Conservation (phyloP, 2,329 filamentous ascomycete genomes). For the Calonectria ilicicola region DNA sequence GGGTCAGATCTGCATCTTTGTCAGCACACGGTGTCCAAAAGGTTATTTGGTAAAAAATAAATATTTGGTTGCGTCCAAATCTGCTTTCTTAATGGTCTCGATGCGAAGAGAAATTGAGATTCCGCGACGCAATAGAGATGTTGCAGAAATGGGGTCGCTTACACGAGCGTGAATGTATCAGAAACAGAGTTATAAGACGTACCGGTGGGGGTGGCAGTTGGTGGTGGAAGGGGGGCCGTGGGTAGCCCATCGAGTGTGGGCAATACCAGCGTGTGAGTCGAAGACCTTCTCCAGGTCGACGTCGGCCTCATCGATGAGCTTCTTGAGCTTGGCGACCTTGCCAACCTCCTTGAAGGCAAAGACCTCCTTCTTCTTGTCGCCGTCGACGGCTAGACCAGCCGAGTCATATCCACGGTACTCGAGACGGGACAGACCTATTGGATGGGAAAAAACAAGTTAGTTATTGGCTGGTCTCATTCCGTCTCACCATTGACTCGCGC, state of each 20-base stretch:
- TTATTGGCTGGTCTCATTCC: slow-evolving; percentile 35
- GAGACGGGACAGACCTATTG: slow-evolving; percentile 86
- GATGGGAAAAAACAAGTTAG: slow-evolving; percentile 31
- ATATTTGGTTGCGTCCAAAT: background rate
- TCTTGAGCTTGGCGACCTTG: slow-evolving; percentile 96
- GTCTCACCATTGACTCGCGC: slow-evolving; percentile 42
- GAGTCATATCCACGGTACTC: slow-evolving; percentile 99
- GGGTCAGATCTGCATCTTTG: slow-evolving; percentile 79
- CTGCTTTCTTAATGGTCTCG: background rate
- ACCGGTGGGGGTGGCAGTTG: slow-evolving; percentile 99
- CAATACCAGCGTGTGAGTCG: slow-evolving; percentile 98
- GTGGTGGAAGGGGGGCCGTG: slow-evolving; percentile 92
- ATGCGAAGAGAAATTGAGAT: background rate
- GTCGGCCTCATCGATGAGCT: slow-evolving; percentile 87
- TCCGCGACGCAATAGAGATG: too few relatives aligned
- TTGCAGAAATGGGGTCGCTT: background rate
- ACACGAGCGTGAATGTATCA: background rate
- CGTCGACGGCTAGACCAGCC: slow-evolving; percentile 93
- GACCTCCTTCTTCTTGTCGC: slow-evolving; percentile 99
- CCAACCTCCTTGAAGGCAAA: slow-evolving; percentile 98
- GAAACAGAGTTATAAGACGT: slow-evolving; percentile 50
- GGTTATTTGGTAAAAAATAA: background rate
- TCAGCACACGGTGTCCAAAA: slow-evolving; percentile 30
- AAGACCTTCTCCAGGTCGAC: slow-evolving; percentile 93
- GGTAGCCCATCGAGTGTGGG: slow-evolving; percentile 99